A percentile compares a stretch with the other conserved stretches of the same genome.
Conservation (phyloP, 2,329 filamentous ascomycete species). For the Colletotrichum lini region DNA sequence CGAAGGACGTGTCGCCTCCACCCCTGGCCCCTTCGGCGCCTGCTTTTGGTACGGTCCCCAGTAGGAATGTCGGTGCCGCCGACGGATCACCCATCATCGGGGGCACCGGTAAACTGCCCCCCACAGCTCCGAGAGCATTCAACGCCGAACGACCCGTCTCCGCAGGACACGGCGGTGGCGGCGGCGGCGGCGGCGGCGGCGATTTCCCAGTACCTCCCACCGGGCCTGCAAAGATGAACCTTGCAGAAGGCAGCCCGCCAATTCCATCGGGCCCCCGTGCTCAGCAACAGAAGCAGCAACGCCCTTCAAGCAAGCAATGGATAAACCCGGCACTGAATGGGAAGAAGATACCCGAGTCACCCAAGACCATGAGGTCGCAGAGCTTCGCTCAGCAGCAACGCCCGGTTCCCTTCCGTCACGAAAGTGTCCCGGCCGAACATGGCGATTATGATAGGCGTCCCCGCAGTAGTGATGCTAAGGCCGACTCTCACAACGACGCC, state of each 20-base stretch:
- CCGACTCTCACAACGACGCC: slow-evolving; percentile 54
- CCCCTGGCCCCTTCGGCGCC: slow-evolving; percentile 71
- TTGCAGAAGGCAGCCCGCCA: slow-evolving; percentile 59
- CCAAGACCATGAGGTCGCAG: slow-evolving; percentile 65
- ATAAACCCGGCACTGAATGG: slow-evolving; percentile 64
- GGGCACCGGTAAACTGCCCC: slow-evolving; percentile 62
- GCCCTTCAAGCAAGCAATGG: slow-evolving; percentile 73
- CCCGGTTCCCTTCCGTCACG: slow-evolving; percentile 54
- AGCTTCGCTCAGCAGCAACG: slow-evolving; percentile 62
- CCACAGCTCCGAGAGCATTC: slow-evolving; percentile 68
- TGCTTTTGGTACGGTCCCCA: slow-evolving; percentile 70
- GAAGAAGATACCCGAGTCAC: slow-evolving; percentile 67
- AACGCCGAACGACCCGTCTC: slow-evolving; percentile 64
- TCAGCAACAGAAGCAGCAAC: slow-evolving; percentile 62
- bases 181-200: slow-evolving; percentile 47
- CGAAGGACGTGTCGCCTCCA: slow-evolving; percentile 70
- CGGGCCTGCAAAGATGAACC: slow-evolving; percentile 60
- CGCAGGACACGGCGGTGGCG: slow-evolving; percentile 52
- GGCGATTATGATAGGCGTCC: slow-evolving; percentile 62
- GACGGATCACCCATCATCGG: slow-evolving; percentile 50
- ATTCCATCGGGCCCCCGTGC: slow-evolving; percentile 70
- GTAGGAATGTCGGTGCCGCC: slow-evolving; percentile 55
- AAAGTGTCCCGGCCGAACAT: slow-evolving; percentile 54
- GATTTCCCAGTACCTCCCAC: slow-evolving; percentile 56
- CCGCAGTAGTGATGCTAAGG: slow-evolving; percentile 68